These are phyloP conservation scores for Comarum palustre DNA, from an alignment of 306 rosid species.

Conservation along the genomic window DNA sequence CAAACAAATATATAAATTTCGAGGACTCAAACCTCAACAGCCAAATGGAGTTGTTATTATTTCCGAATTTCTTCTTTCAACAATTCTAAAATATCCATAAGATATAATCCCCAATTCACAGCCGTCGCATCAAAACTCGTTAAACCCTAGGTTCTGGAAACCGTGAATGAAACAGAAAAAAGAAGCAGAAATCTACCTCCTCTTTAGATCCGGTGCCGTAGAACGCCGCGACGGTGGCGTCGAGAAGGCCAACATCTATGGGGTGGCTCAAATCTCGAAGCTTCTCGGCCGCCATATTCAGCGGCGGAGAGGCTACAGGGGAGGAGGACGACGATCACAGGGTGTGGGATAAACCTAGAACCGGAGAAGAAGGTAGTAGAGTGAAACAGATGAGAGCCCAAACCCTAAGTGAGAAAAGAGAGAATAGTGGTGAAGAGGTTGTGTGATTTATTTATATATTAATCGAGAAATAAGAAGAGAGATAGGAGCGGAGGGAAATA, in stretches of 20 bases:
- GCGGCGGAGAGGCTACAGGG: background rate
- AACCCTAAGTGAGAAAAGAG: conserved; percentile 37
- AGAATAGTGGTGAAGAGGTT: conserved; percentile 12
- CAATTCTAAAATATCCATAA: no score
- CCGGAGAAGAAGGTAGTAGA: background rate
- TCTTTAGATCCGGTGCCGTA: conserved; percentile 99
- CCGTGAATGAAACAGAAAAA: conserved; percentile 6
- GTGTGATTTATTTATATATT: conserved; percentile 22
- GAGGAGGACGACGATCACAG: background rate
- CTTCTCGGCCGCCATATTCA: conserved; percentile 89
- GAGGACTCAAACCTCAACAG: no score
- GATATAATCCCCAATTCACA: no score
- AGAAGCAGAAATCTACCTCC: conserved; percentile 48
- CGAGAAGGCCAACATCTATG: conserved; percentile 78
- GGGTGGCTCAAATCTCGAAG: conserved; percentile 92
- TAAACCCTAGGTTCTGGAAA: conserved; percentile 2
- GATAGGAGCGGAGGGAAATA: conserved; percentile 34
- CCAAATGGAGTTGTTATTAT: background rate
- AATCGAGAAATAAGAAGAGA: conserved; percentile 27
- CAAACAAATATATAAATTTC: background rate
- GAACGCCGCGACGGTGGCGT: conserved; percentile 96
- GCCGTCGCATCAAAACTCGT: background rate
- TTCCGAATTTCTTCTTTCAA: background rate
- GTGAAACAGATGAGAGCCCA: background rate
- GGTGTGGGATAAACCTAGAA: conserved; percentile 70